phyloP scores from a whole-genome alignment of 2,329 filamentous ascomycete genomes.

The Delphinella strobiligena region DNA sequence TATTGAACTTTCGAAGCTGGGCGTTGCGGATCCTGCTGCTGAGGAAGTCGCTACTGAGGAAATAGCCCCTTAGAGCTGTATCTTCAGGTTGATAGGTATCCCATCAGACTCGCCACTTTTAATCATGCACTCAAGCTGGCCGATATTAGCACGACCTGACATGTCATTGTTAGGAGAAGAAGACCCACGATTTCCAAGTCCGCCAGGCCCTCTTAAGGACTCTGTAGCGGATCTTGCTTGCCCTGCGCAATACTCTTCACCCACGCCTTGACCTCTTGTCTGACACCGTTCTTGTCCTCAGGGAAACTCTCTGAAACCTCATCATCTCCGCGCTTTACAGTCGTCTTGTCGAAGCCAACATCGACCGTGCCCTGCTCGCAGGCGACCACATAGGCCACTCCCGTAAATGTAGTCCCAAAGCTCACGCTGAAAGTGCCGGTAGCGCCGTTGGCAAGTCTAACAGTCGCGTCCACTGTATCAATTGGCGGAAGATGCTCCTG shows the following conservation, averaged over 20 bases:
- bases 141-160: neutral
- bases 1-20: slow-evolving; percentile 31
- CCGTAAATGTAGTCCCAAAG: slow-evolving; percentile 43
- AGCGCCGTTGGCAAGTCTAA: slow-evolving; percentile 42
- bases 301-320: slow-evolving; percentile 30
- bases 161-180: neutral
- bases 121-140: slow-evolving; percentile 26
- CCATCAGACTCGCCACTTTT: slow-evolving; percentile 28
- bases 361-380: slow-evolving; percentile 47
- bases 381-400: slow-evolving; percentile 44
- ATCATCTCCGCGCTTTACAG: slow-evolving; percentile 18
- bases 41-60: too few species aligned
- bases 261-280: slow-evolving; percentile 50
- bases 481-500: slow-evolving; percentile 49
- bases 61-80: too few species aligned
- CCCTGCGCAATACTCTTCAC: slow-evolving; percentile 40
- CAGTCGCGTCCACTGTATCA: slow-evolving; percentile 52
- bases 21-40: slow-evolving; percentile 9
- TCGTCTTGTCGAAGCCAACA: slow-evolving; percentile 32
- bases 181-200: slow-evolving; percentile 46
- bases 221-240: slow-evolving; percentile 38
- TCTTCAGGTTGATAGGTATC: slow-evolving; percentile 19
- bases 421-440: slow-evolving; percentile 47
- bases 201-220: slow-evolving; percentile 45
- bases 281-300: slow-evolving; percentile 41